Conservation (phyloP, 192 early-diverging fungal genomes). For the Coemansia sp. region DNA sequence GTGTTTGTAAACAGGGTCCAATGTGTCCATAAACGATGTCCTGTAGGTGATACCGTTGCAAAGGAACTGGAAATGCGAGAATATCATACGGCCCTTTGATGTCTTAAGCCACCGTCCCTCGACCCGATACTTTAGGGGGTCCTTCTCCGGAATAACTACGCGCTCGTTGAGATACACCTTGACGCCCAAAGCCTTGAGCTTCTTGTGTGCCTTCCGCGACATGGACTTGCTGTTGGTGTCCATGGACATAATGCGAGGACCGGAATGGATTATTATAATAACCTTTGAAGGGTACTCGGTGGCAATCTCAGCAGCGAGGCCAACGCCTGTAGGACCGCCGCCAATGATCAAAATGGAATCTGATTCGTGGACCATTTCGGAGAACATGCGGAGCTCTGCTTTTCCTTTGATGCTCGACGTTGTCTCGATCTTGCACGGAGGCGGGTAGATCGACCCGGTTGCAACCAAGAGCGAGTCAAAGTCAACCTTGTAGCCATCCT, state of each 20-base stretch:
- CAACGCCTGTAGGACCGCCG: conserved; percentile 76
- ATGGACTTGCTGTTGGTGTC: conserved; percentile 47
- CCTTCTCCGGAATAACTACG: conserved; percentile 64
- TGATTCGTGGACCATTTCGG: conserved; percentile 58
- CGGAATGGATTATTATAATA: conserved; percentile 36
- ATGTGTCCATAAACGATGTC: conserved; percentile 58
- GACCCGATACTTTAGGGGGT: conserved; percentile 41
- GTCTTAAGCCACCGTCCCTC: conserved; percentile 54
- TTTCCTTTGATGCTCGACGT: conserved; percentile 36
- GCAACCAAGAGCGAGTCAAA: conserved; percentile 55
- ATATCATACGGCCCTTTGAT: conserved; percentile 44
- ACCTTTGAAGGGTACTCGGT: conserved; percentile 48
- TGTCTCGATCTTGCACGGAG: conserved; percentile 52
- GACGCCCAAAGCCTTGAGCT: conserved; percentile 56
- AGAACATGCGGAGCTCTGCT: conserved; percentile 39
- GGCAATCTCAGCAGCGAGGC: conserved; percentile 72
- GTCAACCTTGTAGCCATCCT: conserved; percentile 44
- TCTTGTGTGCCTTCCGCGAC: conserved; percentile 59
- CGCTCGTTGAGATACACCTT: conserved; percentile 58
- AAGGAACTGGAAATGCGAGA: conserved; percentile 63
- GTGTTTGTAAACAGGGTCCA: conserved; percentile 52
- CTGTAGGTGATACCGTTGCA: conserved; percentile 77
- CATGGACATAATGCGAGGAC: conserved; percentile 38
- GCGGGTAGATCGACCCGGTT: conserved; percentile 52
- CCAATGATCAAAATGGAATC: conserved; percentile 68